These are phyloP conservation scores for Infundibulicybe gibba DNA, from an alignment of 768 basidiomycete genomes.

Conservation along the genomic window DNA sequence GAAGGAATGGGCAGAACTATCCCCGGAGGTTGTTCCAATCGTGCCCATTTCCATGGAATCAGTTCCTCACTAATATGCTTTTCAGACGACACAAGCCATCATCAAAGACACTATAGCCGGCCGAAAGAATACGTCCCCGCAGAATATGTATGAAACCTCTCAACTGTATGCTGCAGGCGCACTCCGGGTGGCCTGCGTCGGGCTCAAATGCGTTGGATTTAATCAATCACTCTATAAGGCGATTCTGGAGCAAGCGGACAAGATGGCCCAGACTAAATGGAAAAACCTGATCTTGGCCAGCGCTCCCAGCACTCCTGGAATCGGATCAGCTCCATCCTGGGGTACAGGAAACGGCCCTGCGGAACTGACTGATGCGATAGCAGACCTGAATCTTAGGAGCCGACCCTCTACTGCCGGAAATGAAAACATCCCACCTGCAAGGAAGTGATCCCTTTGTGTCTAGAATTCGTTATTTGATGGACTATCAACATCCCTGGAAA, in stretches of 20 bases:
- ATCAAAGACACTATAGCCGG: constrained; percentile 69
- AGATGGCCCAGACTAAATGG: constrained; percentile 39
- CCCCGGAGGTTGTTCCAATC: constrained; percentile 47
- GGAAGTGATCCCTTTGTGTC: constrained; percentile 2
- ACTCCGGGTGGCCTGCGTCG: constrained; percentile 69
- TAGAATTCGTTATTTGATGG: not conserved
- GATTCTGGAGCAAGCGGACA: constrained; percentile 60
- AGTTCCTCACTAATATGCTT: constrained; percentile 1
- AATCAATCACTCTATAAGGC: constrained; percentile 61
- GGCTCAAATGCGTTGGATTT: constrained; percentile 75
- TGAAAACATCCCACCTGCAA: constrained; percentile 12
- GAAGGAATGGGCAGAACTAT: constrained; percentile 68
- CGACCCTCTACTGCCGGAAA: not conserved
- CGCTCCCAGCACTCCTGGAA: not conserved
- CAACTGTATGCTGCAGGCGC: constrained; percentile 75
- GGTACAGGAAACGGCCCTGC: constrained; percentile 4
- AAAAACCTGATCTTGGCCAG: constrained; percentile 12
- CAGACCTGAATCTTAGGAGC: constrained; percentile 10
- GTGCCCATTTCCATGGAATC: constrained; percentile 3
- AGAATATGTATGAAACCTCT: constrained; percentile 69
- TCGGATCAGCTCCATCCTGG: constrained; percentile 11
- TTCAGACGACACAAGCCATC: constrained; percentile 59
- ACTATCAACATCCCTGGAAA: no score
- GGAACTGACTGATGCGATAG: constrained; percentile 4
- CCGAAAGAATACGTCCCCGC: constrained; percentile 75